Percentiles rank a stretch among this genome's conserved stretches.
Evolutionary conservation across 2,329 filamentous ascomycete species (phyloP).

Genomic region (Ceratocystis cacaofunesta): DNA sequence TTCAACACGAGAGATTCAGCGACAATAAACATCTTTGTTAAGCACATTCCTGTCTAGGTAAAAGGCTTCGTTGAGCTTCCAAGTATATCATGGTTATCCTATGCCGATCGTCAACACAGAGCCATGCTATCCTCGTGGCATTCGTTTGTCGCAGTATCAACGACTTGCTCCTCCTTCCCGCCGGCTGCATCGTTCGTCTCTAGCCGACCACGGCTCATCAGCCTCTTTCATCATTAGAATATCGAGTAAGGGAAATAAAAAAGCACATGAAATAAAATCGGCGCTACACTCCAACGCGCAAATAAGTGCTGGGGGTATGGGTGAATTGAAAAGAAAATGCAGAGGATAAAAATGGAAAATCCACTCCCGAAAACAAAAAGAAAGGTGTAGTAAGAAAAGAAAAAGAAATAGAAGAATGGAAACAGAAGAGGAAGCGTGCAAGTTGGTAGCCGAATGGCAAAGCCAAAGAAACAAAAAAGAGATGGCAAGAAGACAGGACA

Average conservation of each 20-base stretch:
- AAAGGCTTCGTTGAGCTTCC: not conserved
- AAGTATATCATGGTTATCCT: not conserved
- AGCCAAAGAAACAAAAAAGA: not conserved
- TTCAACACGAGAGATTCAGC: not conserved
- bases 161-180: not conserved
- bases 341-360: not conserved
- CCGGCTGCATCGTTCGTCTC: not conserved
- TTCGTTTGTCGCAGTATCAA: not conserved
- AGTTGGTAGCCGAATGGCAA: not conserved
- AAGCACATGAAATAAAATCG: slow-evolving; percentile 1
- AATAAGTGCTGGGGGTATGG: slow-evolving; percentile 2
- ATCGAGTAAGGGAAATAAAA: not conserved
- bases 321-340: slow-evolving; percentile 6
- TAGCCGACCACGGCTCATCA: not conserved
- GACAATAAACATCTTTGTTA: not conserved
- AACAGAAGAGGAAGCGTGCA: not conserved
- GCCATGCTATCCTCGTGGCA: not conserved
- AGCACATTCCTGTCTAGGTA: not conserved
- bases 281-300: slow-evolving; percentile 6
- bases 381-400: slow-evolving; percentile 1
- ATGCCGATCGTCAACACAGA: not conserved
- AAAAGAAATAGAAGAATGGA: not conserved
- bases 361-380: not conserved
- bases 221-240: slow-evolving; percentile 1
- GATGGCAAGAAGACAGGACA: slow-evolving; percentile 3